Base-by-base conservation (phyloP, 2,329 filamentous ascomycete species). In the Chaetomiaceae sp. region DNA sequence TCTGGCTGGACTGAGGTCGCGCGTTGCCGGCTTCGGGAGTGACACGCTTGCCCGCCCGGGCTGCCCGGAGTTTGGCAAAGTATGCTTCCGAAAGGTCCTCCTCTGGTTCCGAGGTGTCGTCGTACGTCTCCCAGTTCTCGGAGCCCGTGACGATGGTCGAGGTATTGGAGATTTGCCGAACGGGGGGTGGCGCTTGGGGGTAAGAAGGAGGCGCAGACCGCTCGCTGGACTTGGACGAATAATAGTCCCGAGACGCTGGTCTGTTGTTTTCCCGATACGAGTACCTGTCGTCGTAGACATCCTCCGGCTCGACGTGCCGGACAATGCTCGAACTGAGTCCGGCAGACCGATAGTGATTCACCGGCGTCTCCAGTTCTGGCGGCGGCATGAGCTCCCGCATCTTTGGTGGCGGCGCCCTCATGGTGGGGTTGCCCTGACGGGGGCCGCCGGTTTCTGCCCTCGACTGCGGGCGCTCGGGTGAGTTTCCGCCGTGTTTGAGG, bases 121-220 rank as follows among this genome's bases (percentile, higher is more conserved):
- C 91, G 64, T 94, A 97, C 9, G 91, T 96, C 71, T 97, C 92
- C 92, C 92, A 97, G 68, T 97, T 97, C 71, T 97, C 92, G 3
- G 89, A 95, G 1, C 89, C 89, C 5, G 88, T 90, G 23, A 87
- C 78, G 20, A 78, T 78, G 1, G 87, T 89, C n/a, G 89, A 91
- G 1, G 86, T 85, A 59, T 84, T 84, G 6, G 86, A 89, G 14
- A 86, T 84, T 62, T 92, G 88, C 43, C 89, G 77, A 3, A 48
- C 37, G 2, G 57, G 34, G 3, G 47, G 43, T 20, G 53, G 70
- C 14, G 71, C 72, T 29, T 72, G 71, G 13, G 71, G 66, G 55
- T 76, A 77, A 3, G 65, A 54, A 5, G 67, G 62, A 5, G 64
- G 58, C 14, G 48, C 53, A 9, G 59, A 48, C 2, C 57, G 69